Evolutionary conservation across 306 rosid genomes (phyloP), one percentile per base, ranked within the genome.

Genomic region (Prunus dulcis): DNA sequence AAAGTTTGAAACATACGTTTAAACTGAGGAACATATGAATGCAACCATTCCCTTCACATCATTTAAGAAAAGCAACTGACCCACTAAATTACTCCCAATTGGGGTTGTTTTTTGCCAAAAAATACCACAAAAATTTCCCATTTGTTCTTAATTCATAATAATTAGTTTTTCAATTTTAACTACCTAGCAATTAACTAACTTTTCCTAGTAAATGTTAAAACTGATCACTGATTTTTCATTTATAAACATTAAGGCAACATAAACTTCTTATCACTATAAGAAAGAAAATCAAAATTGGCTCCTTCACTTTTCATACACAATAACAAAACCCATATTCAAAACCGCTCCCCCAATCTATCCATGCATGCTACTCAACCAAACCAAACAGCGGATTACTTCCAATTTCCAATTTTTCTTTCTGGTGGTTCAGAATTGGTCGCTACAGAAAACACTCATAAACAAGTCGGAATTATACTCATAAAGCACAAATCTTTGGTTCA

Each of bases 1-100:
- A 34, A 34, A 34, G 41, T 34, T 34, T 95, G 89, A 84, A 72
- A 77, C 46, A 47, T 50, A 76, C 14, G 20, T 68, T 53, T 41
- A 57, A 71, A 22, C 43, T 72, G 50, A 84, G 84, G 32, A 73
- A 83, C 12, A 28, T 60, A 79, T 46, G 78, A 55, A 23, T 68
- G 60, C 49, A 73, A 47, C 61, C 72, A 53, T 58, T 41, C 69
- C 67, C 46, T 69, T 56, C 11, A n/a, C 69, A 77, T 76, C 55
- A 22, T n/a, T 50, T 51, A 30, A 53, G 14, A 8, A 8, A 63
- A 34, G 41, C 45, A 58, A 30, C 9, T 18, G 46, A 25, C 66
- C 57, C 66, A 14, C 50, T 25, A 12, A 72, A 51, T 12, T 9
- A 71, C 14, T 51, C n/a, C 9, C 14, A 62, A 34, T 18, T 61